Conservation (phyloP, 1,139 yeast genomes). For the Meyerozyma carpophila region DNA sequence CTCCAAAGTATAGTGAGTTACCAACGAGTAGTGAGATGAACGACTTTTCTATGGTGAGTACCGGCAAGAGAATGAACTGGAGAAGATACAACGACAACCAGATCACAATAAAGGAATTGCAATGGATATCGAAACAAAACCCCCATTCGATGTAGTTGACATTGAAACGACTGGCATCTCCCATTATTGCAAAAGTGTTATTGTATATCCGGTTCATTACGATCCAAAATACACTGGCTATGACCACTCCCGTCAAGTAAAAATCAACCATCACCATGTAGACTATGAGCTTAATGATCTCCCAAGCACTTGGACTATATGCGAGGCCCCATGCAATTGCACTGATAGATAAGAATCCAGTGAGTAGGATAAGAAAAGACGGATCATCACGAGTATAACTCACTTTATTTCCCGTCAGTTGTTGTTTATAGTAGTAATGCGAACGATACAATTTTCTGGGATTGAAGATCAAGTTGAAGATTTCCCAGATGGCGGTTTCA, state of each 20-base stretch:
- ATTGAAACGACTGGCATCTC: constrained; percentile 18
- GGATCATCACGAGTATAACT: constrained; percentile 89
- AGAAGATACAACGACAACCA: constrained; percentile 75
- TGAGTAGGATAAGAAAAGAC: constrained; percentile 68
- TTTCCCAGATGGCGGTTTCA: constrained; percentile 92
- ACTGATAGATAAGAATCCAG: constrained; percentile 59
- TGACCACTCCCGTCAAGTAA: constrained; percentile 59
- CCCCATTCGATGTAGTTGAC: constrained; percentile 82
- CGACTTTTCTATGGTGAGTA: constrained; percentile 60
- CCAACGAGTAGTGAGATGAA: constrained; percentile 62
- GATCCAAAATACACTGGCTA: constrained; percentile 72
- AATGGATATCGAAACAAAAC: constrained; percentile 89
- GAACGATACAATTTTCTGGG: constrained; percentile 83
- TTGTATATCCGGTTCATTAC: constrained; percentile 60
- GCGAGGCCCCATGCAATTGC: constrained; percentile 92
- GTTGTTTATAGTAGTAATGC: constrained; percentile 63
- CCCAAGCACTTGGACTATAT: constrained; percentile 58
- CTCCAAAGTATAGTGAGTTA: constrained; percentile 67
- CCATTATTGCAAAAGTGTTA: constrained; percentile 31
- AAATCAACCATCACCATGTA: constrained; percentile 88
- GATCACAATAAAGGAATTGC: constrained; percentile 77
- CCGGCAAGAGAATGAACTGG: constrained; percentile 72
- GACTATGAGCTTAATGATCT: constrained; percentile 58
- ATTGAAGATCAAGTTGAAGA: constrained; percentile 62
- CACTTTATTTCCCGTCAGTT: constrained; percentile 21